phyloP scores from a whole-genome alignment of 768 basidiomycete species.

The Lentinula aciculospora region DNA sequence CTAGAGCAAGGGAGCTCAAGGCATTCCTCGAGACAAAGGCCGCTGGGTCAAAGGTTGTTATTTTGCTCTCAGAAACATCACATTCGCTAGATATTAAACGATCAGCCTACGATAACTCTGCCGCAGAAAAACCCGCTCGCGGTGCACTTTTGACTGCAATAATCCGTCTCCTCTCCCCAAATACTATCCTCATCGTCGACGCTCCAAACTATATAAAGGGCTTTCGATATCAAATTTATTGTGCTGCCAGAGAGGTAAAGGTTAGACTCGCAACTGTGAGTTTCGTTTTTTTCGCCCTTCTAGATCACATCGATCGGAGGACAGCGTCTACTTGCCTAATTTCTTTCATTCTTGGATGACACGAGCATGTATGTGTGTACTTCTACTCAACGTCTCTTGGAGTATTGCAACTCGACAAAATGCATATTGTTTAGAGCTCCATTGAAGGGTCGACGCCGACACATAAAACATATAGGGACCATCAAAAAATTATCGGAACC shows the following conservation, averaged over 20 bases:
- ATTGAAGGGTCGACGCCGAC: not conserved
- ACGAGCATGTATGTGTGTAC: too few species aligned
- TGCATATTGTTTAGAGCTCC: not conserved
- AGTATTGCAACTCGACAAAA: too few species aligned
- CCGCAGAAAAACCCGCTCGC: conserved; percentile 83
- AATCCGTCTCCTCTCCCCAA: conserved; percentile 63
- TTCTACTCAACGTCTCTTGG: too few species aligned
- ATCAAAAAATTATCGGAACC: not conserved
- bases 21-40: conserved; percentile 47
- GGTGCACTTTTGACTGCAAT: conserved; percentile 79
- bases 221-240: conserved; percentile 97
- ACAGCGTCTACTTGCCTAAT: not conserved
- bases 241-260: conserved; percentile 85
- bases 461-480: not conserved
- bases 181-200: conserved; percentile 85
- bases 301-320: not conserved
- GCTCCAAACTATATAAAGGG: conserved; percentile 97
- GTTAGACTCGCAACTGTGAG: conserved; percentile 83
- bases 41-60: conserved; percentile 21
- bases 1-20: conserved; percentile 61
- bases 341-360: not conserved
- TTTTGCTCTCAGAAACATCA: conserved; percentile 68
- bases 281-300: conserved; percentile 11
- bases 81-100: conserved; percentile 59
- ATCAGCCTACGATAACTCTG: conserved; percentile 64